A percentile compares a stretch with the other conserved stretches of the same genome.
These are phyloP conservation scores for Leucoagaricus sp. DNA, from an alignment of 1,284 basidiomycete genomes.

Conservation along the genomic window DNA sequence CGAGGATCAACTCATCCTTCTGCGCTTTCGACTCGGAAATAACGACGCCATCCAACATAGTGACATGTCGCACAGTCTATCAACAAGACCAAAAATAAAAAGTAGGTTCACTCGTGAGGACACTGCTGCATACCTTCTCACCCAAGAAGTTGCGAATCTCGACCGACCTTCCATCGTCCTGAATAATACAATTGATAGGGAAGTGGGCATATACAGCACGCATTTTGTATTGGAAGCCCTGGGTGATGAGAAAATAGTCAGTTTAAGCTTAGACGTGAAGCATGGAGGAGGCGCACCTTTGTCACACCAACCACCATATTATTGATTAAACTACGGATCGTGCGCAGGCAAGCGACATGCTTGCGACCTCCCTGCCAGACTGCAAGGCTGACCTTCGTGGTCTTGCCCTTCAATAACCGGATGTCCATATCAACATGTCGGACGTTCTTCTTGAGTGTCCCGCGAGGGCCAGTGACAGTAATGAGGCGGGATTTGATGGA, in stretches of 20 bases:
- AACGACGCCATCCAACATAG: slow-evolving; percentile 90
- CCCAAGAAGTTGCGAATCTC: slow-evolving; percentile 99
- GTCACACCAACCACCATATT: slow-evolving; percentile 99
- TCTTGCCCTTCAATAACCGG: slow-evolving; percentile 75
- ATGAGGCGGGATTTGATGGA: slow-evolving; percentile 88
- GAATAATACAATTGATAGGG: slow-evolving; percentile 99
- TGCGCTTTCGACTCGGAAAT: slow-evolving; percentile 91
- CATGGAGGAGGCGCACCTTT: slow-evolving; percentile 56
- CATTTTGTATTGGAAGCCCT: slow-evolving; percentile 99
- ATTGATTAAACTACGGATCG: slow-evolving; percentile 91
- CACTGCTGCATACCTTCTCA: slow-evolving; percentile 68
- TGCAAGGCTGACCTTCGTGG: slow-evolving; percentile 84
- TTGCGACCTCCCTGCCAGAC: slow-evolving; percentile 99
- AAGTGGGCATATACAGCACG: slow-evolving; percentile 99
- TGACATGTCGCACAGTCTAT: slow-evolving; percentile 90
- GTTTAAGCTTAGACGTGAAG: no score
- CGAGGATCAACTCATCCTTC: slow-evolving; percentile 94
- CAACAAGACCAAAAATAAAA: slow-evolving; percentile 1
- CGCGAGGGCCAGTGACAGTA: slow-evolving; percentile 88
- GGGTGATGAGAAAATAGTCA: slow-evolving; percentile 11
- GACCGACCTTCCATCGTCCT: slow-evolving; percentile 74
- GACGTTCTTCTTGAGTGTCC: slow-evolving; percentile 88
- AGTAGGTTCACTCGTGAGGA: background rate
- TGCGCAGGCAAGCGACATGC: slow-evolving; percentile 97
- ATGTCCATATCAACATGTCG: slow-evolving; percentile 98